Evolutionary conservation across 148 eudicot species (phyloP).

Genomic region (Rhododendron kiyosumense): DNA sequence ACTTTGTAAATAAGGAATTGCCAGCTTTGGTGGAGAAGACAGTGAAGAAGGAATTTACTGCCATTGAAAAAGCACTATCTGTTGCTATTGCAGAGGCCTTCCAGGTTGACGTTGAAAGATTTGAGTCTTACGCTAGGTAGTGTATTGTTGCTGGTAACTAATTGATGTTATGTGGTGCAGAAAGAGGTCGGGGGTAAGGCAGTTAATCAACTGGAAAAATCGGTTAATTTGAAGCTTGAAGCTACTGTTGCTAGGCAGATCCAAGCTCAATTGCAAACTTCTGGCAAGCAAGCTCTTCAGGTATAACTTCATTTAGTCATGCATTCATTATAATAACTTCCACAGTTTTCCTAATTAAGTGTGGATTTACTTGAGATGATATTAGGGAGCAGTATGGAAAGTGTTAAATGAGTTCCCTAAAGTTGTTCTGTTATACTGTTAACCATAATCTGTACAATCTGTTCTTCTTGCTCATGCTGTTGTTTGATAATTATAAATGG

Average conservation of each 20-base stretch:
- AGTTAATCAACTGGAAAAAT: constrained; percentile 73
- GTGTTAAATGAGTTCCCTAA: neutral
- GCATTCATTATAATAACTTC: neutral
- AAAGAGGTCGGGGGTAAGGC: constrained; percentile 85
- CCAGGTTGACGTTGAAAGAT: constrained; percentile 50
- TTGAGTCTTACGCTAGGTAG: neutral
- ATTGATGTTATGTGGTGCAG: constrained; percentile 36
- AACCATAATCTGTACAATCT: neutral
- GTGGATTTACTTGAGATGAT: neutral
- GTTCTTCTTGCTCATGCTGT: neutral
- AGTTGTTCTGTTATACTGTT: neutral
- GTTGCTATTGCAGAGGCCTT: constrained; percentile 66
- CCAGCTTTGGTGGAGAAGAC: no score
- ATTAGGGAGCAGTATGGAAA: neutral
- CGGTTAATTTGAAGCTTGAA: constrained; percentile 72
- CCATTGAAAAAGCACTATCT: constrained; percentile 23
- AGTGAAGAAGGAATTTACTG: no score
- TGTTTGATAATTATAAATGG: no score
- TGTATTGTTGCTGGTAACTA: neutral
- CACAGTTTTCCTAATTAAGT: neutral
- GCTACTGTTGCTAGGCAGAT: constrained; percentile 77
- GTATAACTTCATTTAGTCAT: neutral
- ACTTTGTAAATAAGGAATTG: no score
- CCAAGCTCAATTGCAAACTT: constrained; percentile 82
- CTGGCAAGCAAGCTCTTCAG: constrained; percentile 85